Evolutionary conservation across 2,329 filamentous ascomycete genomes (phyloP).

Genomic region (Diaporthe ilicicola): DNA sequence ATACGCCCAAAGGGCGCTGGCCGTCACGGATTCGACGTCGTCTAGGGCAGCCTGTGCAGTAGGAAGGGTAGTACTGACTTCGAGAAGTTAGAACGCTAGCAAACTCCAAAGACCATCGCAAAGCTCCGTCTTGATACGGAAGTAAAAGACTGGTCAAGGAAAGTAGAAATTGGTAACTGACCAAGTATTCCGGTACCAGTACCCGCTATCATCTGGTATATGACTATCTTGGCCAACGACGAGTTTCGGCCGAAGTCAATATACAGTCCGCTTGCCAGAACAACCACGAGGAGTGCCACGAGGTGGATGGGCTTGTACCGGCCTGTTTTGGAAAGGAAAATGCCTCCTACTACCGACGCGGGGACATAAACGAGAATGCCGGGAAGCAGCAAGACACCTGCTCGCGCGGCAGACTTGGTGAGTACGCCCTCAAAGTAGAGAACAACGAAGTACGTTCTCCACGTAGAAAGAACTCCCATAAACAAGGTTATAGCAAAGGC

Average conservation of each 20-base stretch:
- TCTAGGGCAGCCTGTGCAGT: constrained; percentile 49
- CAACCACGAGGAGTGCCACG: constrained; percentile 45
- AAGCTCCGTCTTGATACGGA: no score
- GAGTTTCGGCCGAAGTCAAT: constrained; percentile 46
- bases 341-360: constrained; percentile 38
- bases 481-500: constrained; percentile 27
- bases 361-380: constrained; percentile 42
- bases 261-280: constrained; percentile 51
- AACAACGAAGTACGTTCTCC: constrained; percentile 29
- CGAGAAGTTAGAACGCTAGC: no score
- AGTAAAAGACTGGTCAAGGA: no score
- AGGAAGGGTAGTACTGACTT: constrained; percentile 50
- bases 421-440: constrained; percentile 17
- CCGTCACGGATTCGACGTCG: constrained; percentile 47
- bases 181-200: constrained; percentile 52
- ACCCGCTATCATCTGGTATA: constrained; percentile 49
- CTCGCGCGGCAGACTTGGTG: constrained; percentile 41
- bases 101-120: no score
- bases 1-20: constrained; percentile 51
- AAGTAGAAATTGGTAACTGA: no score
- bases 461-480: background rate
- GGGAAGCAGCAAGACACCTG: constrained; percentile 46
- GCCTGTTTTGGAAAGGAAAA: constrained; percentile 44
- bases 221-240: constrained; percentile 46
- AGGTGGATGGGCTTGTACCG: constrained; percentile 47